phyloP scores from a whole-genome alignment of 208 protist species.

The Blastocrithidia nonstop region DNA sequence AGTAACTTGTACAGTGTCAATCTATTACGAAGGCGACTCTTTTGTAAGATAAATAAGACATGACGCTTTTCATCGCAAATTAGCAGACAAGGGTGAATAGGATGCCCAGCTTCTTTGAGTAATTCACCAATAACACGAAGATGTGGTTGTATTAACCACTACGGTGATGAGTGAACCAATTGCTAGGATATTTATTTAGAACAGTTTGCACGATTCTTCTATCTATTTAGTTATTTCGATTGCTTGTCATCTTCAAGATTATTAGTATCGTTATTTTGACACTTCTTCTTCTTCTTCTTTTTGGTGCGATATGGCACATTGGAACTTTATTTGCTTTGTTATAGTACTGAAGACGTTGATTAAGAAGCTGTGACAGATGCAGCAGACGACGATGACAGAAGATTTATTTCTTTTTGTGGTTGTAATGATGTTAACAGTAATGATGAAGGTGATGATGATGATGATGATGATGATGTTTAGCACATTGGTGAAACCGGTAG shows the following conservation, averaged over 20 bases:
- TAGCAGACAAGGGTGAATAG: constrained; percentile 30
- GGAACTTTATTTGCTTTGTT: too few relatives aligned
- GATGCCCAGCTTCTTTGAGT: constrained; percentile 38
- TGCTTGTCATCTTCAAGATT: background rate
- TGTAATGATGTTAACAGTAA: too few relatives aligned
- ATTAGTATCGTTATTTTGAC: background rate
- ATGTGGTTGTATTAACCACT: background rate
- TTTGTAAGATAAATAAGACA: constrained; percentile 26
- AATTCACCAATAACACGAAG: constrained; percentile 20
- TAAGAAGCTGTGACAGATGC: too few relatives aligned
- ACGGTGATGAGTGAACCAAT: background rate
- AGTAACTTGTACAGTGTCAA: constrained; percentile 30
- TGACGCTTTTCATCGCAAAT: constrained; percentile 34
- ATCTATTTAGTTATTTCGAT: background rate
- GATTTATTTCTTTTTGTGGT: too few relatives aligned
- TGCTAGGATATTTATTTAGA: background rate
- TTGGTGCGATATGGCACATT: background rate
- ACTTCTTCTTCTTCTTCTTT: background rate
- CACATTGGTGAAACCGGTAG: too few relatives aligned
- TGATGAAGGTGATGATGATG: too few relatives aligned
- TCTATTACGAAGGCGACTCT: constrained; percentile 27
- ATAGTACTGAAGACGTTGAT: too few relatives aligned
- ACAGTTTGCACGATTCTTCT: background rate
- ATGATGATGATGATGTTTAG: too few relatives aligned
- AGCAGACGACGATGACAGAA: too few relatives aligned